Base-by-base conservation (phyloP, 2,329 filamentous ascomycete species). In the Dactylellina leptospora region DNA sequence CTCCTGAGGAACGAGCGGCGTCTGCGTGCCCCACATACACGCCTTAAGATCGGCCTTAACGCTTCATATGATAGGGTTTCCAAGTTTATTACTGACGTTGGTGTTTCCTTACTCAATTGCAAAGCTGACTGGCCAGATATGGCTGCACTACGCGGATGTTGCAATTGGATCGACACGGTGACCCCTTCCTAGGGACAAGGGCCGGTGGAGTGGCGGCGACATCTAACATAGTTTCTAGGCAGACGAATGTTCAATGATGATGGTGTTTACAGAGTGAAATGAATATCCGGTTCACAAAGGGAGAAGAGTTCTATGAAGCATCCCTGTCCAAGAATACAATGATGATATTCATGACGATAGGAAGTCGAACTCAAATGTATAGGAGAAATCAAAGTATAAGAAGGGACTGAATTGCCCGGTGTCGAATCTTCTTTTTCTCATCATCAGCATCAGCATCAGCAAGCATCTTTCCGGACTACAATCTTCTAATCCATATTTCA, bases 141-240 rank as follows among this genome's bases (percentile, higher is more conserved):
- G 28, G 51, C 30, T 53, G 33, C 11, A 23, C 44, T 6, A 51
- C 25, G 25, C 44, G 30, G 33, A 44, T 18, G 28, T 55, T 62
- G 33, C 50, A 47, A 44, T 58, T 38, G 28, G 64, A 70, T 62
- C 56, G 45, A 55, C 64, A 42, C 23, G 30, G 56, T 50, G 40
- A 42, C 20, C 45, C 18, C 20, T 22, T 8, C 16, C 11, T 6
- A 42, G 9, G 20, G 51, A 11, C 36, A 42, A 40, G 5, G 11
- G 20, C 22, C 11, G 4, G 3, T 20, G 40, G 27, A 20, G 50
- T 61, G 56, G 30, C 33, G 56, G 47, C 45, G 33, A 51, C 27
- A 56, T 59, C 18, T 6, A 16, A n/a, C 18, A 36, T 45, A 36
- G 23, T 45, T 20, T 38, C 27, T 53, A 63, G 38, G 51, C 51